A percentile compares a stretch with the other conserved stretches of the same genome.
phyloP scores from a whole-genome alignment of 2,329 filamentous ascomycete species.

The Fusarium veterinarium region DNA sequence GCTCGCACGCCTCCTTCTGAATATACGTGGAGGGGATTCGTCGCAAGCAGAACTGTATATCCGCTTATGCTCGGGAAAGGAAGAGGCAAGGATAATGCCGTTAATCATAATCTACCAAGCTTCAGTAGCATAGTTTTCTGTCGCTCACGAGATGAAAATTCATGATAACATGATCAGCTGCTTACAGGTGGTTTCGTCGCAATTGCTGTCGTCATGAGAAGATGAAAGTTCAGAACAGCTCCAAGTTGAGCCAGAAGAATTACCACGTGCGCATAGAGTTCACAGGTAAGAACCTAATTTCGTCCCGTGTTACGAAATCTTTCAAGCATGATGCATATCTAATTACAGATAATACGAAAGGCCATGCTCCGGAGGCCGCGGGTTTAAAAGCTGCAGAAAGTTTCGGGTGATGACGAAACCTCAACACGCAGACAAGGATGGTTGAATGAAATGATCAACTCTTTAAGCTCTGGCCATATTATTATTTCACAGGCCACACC shows the following conservation, averaged over 20 bases:
- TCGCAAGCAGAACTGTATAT: background rate
- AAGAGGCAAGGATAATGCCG: no score
- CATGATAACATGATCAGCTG: background rate
- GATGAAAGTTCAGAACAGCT: background rate
- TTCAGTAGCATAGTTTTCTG: no score
- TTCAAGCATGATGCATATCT: no score
- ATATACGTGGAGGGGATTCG: background rate
- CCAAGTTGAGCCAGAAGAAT: background rate
- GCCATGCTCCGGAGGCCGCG: background rate
- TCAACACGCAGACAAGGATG: background rate
- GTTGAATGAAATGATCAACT: accelerated
- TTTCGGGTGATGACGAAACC: no score
- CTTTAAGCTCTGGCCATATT: background rate
- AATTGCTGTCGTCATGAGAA: background rate
- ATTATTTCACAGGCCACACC: no score
- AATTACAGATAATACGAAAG: no score
- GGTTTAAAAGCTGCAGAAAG: accelerated
- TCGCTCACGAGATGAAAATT: background rate
- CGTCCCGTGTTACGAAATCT: no score
- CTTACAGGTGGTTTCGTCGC: no score
- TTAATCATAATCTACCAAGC: background rate
- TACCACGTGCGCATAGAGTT: background rate
- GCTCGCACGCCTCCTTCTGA: background rate
- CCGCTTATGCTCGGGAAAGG: background rate
- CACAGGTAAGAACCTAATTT: background rate